Evolutionary conservation across 2,329 filamentous ascomycete species (phyloP), one percentile per base, ranked within the genome.

Genomic region (Diaporthe sp.): DNA sequence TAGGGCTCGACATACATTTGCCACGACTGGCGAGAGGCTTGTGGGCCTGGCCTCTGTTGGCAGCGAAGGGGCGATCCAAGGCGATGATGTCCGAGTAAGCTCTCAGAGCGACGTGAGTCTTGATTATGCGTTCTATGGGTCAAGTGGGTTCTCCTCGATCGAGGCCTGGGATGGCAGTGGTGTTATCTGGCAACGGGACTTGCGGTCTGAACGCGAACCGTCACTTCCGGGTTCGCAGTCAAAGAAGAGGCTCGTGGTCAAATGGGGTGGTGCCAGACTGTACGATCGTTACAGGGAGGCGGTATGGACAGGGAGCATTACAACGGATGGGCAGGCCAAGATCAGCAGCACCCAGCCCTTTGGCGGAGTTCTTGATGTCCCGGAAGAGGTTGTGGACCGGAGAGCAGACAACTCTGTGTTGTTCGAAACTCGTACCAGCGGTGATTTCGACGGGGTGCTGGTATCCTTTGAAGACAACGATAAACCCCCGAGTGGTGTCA

Each of bases 221-320:
- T n/a, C 53, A 1, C 39, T 34, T 1, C 2, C 69, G 8, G 15
- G 8, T 2, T 28, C 69, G 7, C 68, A 61, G 0, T 17, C 31
- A 3, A 77, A 37, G n/a, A 82, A 79, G 71, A 44, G 79, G 1
- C 77, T 80, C 7, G 76, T 83, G 34, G 8, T 70, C 12, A 81
- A 76, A 31, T 83, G 82, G 82, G 81, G 82, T 55, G 82, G 82
- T 0, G 82, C 82, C 8, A 78, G 81, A 7, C 74, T 83, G 0
- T 82, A 82, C 62, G 82, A 83, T 65, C 74, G 82, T 19, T 83
- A 83, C 44, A 77, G 82, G 3, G 82, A 83, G 58, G 81, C 82
- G 10, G 79, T 81, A 3, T 83, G 82, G 82, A 75, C 81, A 12
- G 82, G 82, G 0, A 78, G 77, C 4, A 81, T 83, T 10, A 65